These are phyloP conservation scores for Alternaria sp. DNA, from an alignment of 2,329 filamentous ascomycete genomes.

Conservation along the genomic window DNA sequence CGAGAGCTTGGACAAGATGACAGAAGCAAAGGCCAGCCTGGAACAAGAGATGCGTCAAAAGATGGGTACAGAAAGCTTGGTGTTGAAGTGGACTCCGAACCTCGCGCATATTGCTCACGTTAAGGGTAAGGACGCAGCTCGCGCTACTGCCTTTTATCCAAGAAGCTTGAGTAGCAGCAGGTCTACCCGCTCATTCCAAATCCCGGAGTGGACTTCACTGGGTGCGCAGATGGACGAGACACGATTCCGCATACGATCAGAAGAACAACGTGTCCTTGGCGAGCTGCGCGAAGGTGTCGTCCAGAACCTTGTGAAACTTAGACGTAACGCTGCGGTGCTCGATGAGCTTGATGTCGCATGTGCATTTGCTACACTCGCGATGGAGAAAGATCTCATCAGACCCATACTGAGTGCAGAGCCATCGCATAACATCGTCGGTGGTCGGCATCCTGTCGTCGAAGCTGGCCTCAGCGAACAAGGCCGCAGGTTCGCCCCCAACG, in stretches of 20 bases:
- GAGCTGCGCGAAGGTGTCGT: constrained; percentile 78
- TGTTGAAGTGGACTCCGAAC: constrained; percentile 83
- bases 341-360: constrained; percentile 92
- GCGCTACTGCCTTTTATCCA: constrained; percentile 48
- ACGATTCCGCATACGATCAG: constrained; percentile 77
- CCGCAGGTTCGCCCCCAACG: constrained; percentile 81
- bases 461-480: constrained; percentile 79
- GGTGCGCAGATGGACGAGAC: constrained; percentile 80
- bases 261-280: constrained; percentile 83
- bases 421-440: constrained; percentile 78
- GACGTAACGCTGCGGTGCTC: constrained; percentile 87
- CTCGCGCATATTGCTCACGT: constrained; percentile 91
- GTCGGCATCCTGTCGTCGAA: constrained; percentile 92
- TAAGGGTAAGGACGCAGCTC: constrained; percentile 72
- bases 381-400: constrained; percentile 74
- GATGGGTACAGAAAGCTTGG: constrained; percentile 63
- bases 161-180: constrained; percentile 77
- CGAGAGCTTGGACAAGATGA: constrained; percentile 65
- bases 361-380: constrained; percentile 80
- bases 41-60: constrained; percentile 66
- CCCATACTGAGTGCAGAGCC: constrained; percentile 71
- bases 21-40: constrained; percentile 66
- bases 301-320: constrained; percentile 80
- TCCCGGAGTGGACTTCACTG: constrained; percentile 82
- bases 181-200: constrained; percentile 82